Conservation (phyloP, 495 filamentous ascomycete species). For the Xylaria nigripes region DNA sequence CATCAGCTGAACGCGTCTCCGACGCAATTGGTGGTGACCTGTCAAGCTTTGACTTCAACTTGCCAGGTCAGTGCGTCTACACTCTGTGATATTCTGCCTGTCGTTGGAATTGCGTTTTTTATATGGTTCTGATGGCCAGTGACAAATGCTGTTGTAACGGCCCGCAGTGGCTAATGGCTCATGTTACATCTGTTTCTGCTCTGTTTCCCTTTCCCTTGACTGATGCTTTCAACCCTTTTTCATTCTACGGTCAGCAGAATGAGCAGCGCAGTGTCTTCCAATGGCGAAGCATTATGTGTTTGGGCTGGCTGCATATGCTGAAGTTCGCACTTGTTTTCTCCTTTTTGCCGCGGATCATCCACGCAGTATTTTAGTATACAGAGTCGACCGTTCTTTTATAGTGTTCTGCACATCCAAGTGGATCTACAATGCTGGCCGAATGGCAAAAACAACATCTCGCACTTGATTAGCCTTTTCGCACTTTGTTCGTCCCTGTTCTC, state of each 20-base stretch:
- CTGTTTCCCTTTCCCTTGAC: not conserved
- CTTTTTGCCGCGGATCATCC: slow-evolving; percentile 7
- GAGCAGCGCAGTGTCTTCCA: not conserved
- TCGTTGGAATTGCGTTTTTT: slow-evolving; percentile 8
- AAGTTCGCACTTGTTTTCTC: not conserved
- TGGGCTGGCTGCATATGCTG: not conserved
- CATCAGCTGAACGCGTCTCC: slow-evolving; percentile 28
- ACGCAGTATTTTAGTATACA: not conserved
- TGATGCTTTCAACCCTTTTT: not conserved
- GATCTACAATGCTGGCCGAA: slow-evolving; percentile 2
- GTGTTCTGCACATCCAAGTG: slow-evolving; percentile 4
- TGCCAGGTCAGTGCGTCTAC: slow-evolving; percentile 25
- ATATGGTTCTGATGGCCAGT: no score
- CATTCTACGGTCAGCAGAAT: slow-evolving; percentile 5
- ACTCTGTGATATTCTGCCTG: not conserved
- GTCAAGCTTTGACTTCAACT: slow-evolving; percentile 27
- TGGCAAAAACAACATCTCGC: not conserved
- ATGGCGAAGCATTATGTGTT: not conserved
- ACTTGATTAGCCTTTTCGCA: not conserved
- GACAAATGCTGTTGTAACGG: no score
- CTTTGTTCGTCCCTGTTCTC: not conserved
- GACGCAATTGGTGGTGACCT: slow-evolving; percentile 28
- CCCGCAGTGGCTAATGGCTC: not conserved
- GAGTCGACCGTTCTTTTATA: not conserved
- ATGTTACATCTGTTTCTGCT: not conserved